Conservation (phyloP, 164 flowering plant species). For the Piper longum region DNA sequence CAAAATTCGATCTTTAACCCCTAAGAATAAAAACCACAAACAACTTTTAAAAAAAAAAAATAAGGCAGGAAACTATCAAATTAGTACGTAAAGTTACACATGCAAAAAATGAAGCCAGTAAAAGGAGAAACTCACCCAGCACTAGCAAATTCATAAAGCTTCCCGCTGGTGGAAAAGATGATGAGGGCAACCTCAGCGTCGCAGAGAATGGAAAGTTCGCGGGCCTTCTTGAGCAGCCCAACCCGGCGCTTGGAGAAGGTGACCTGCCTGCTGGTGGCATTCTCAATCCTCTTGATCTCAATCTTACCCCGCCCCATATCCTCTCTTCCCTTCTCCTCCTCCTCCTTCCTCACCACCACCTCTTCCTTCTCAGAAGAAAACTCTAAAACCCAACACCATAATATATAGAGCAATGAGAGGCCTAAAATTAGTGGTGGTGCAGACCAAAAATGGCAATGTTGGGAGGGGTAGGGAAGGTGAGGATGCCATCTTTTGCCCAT, state of each 20-base stretch:
- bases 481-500: not conserved
- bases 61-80: not conserved
- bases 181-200: constrained; percentile 78
- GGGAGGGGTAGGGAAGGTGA: not conserved
- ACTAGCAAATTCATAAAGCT: constrained; percentile 62
- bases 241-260: constrained; percentile 72
- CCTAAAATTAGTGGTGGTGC: constrained; percentile 1
- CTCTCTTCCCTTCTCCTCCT: not conserved
- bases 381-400: no score
- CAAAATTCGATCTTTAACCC: no score
- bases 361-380: not conserved
- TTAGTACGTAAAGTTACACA: not conserved
- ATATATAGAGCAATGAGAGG: not conserved
- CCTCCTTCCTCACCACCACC: not conserved
- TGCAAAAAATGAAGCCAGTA: not conserved
- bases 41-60: no score
- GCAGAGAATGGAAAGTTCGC: constrained; percentile 51
- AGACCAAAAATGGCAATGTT: constrained; percentile 4
- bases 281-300: constrained; percentile 80
- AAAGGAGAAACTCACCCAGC: constrained; percentile 22
- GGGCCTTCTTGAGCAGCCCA: constrained; percentile 69
- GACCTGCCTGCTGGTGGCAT: constrained; percentile 65
- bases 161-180: constrained; percentile 67
- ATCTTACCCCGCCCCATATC: constrained; percentile 75
- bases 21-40: no score